phyloP scores from a whole-genome alignment of 2,329 filamentous ascomycete species.

The Grosmannia serpens region DNA sequence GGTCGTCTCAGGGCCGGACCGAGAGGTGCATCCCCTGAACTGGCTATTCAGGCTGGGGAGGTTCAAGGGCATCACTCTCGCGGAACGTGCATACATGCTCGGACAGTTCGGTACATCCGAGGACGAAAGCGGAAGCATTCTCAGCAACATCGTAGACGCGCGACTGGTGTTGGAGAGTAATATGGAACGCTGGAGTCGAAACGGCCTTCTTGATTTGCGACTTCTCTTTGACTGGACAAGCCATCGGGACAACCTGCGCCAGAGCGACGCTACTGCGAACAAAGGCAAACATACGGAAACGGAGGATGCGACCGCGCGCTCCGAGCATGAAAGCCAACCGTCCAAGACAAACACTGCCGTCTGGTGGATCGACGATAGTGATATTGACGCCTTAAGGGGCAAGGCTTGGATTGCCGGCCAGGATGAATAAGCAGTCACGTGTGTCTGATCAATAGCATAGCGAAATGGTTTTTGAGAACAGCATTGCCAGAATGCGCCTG shows the following conservation, averaged over 20 bases:
- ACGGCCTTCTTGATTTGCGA: conserved; percentile 34
- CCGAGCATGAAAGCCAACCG: background rate
- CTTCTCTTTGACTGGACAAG: conserved; percentile 47
- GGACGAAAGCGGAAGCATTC: conserved; percentile 30
- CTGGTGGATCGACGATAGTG: conserved; percentile 46
- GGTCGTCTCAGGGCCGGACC: conserved; percentile 1
- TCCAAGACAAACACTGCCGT: conserved; percentile 19
- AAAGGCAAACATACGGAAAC: background rate
- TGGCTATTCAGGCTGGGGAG: conserved; percentile 60
- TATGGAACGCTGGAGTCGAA: conserved; percentile 26
- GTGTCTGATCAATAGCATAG: background rate
- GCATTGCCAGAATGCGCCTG: background rate
- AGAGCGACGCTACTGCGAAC: background rate
- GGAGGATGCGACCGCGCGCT: background rate
- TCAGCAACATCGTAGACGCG: conserved; percentile 50
- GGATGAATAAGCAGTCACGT: conserved; percentile 8
- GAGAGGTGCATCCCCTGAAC: conserved; percentile 42
- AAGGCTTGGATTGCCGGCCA: conserved; percentile 39
- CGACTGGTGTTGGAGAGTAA: conserved; percentile 53
- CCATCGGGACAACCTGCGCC: conserved; percentile 21
- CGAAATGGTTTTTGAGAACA: background rate
- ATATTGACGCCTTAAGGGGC: conserved; percentile 43
- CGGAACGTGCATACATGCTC: conserved; percentile 55
- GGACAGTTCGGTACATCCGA: conserved; percentile 14
- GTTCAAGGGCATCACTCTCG: conserved; percentile 44